Conservation (phyloP, 1,284 basidiomycete genomes). For the Peniophora sp. region DNA sequence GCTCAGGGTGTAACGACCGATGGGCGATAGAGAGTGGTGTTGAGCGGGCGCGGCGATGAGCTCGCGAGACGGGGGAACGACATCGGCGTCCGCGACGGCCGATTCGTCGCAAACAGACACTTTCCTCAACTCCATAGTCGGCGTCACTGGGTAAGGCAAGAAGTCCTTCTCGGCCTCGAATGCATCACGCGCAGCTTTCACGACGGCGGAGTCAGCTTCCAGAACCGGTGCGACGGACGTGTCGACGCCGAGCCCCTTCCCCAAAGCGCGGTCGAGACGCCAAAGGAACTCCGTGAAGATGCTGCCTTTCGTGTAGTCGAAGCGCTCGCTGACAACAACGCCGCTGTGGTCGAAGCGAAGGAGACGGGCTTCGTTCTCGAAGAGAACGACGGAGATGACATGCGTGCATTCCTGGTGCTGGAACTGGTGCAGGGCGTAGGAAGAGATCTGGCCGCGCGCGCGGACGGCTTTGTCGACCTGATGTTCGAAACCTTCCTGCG, state of each 20-base stretch:
- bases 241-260: neutral
- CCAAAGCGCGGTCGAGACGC: neutral
- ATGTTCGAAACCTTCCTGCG: neutral
- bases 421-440: neutral
- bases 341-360: conserved; percentile 6
- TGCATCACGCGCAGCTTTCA: neutral
- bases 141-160: neutral
- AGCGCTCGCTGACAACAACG: neutral
- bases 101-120: neutral
- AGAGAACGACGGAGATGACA: conserved; percentile 3
- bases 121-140: neutral
- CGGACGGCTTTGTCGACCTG: neutral
- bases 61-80: neutral
- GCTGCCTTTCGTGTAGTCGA: neutral
- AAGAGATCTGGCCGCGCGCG: neutral
- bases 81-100: neutral
- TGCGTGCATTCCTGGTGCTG: conserved; percentile 1
- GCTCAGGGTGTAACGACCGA: neutral
- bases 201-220: neutral
- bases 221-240: neutral
- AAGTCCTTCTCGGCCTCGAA: neutral
- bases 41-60: neutral
- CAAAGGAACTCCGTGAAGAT: conserved; percentile 1
- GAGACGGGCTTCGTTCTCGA: conserved; percentile 1
- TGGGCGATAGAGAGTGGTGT: neutral